Evolutionary conservation across 2,329 filamentous ascomycete genomes (phyloP).

Genomic region (Fusarium sp.): DNA sequence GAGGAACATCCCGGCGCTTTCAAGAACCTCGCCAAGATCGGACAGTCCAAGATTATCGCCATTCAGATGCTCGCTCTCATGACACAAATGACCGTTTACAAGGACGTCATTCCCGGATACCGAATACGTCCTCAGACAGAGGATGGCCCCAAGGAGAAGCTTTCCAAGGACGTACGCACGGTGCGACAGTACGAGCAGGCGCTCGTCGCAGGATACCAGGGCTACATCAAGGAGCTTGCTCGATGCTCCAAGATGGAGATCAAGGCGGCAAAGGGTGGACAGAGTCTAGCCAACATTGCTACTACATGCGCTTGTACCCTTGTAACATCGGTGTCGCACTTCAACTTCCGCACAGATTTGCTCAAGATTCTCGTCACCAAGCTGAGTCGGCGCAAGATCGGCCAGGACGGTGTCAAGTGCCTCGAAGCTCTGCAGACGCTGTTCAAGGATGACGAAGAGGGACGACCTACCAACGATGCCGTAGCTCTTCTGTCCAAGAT

Average conservation of each 20-base stretch:
- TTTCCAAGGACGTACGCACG: constrained; percentile 91
- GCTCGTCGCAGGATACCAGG: constrained; percentile 85
- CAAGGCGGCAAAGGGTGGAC: constrained; percentile 55
- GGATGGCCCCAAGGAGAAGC: constrained; percentile 79
- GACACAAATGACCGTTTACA: constrained; percentile 91
- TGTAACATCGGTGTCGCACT: constrained; percentile 87
- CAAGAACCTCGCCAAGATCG: constrained; percentile 81
- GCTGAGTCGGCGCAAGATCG: constrained; percentile 78
- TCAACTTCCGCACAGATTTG: constrained; percentile 93
- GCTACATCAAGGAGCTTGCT: constrained; percentile 82
- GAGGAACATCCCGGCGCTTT: constrained; percentile 89
- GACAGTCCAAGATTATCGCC: constrained; percentile 75
- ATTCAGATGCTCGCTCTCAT: constrained; percentile 89
- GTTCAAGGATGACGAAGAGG: constrained; percentile 90
- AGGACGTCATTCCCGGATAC: constrained; percentile 96
- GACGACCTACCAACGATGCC: constrained; percentile 86
- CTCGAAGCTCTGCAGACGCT: constrained; percentile 82
- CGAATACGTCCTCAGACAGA: constrained; percentile 87
- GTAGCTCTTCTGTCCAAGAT: constrained; percentile 89
- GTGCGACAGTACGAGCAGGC: constrained; percentile 89
- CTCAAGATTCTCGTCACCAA: constrained; percentile 89
- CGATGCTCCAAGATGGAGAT: constrained; percentile 72
- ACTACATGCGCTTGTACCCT: constrained; percentile 88
- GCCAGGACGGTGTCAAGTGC: constrained; percentile 83
- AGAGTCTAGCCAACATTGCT: constrained; percentile 77